phyloP scores from a whole-genome alignment of 129 eudicot species.

The Tanacetum coccineum region DNA sequence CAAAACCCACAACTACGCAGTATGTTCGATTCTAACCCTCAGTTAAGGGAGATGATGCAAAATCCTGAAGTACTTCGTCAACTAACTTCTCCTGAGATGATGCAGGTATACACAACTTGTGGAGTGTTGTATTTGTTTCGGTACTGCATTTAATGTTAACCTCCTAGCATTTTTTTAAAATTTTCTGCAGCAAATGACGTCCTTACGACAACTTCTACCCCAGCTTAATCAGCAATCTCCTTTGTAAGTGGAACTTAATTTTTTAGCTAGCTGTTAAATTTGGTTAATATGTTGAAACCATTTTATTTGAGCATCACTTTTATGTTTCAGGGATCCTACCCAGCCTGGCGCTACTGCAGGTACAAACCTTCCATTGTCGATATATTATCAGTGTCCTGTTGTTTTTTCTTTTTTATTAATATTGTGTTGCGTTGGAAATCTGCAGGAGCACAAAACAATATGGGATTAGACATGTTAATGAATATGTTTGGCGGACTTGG shows the following conservation, averaged over 20 bases:
- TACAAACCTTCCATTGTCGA: slow-evolving; percentile 11
- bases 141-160: not conserved
- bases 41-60: slow-evolving; percentile 72
- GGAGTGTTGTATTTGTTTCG: slow-evolving; percentile 1
- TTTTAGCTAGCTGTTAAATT: not conserved
- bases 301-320: not conserved
- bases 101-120: slow-evolving; percentile 60
- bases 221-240: slow-evolving; percentile 54
- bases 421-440: slow-evolving; percentile 8
- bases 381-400: not conserved
- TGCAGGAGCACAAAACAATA: slow-evolving; percentile 52
- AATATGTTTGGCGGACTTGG: slow-evolving; percentile 74
- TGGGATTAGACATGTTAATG: slow-evolving; percentile 69
- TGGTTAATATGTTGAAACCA: not conserved
- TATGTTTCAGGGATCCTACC: slow-evolving; percentile 56
- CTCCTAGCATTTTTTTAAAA: not conserved
- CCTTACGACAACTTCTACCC: slow-evolving; percentile 59
- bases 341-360: slow-evolving; percentile 57
- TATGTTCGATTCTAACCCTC: slow-evolving; percentile 68
- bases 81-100: slow-evolving; percentile 74
- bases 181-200: slow-evolving; percentile 62
- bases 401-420: not conserved
- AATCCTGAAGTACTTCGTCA: slow-evolving; percentile 71
- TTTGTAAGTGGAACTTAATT: slow-evolving; percentile 44
- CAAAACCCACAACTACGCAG: slow-evolving; percentile 69